These are phyloP conservation scores for Nadsonia fulvescens DNA, from an alignment of 805 yeast genomes.

Conservation along the genomic window DNA sequence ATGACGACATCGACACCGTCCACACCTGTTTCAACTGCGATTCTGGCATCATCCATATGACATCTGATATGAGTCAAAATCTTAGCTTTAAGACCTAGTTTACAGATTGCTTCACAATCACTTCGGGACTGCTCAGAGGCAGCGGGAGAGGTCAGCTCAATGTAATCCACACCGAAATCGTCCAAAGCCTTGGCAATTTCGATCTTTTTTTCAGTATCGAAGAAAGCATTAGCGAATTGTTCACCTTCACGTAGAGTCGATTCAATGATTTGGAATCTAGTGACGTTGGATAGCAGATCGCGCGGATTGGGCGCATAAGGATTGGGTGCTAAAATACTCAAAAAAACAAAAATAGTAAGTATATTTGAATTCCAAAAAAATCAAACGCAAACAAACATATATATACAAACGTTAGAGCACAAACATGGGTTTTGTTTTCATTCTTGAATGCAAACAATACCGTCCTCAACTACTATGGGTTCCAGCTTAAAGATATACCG, in stretches of 20 bases:
- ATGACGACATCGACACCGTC: conserved; percentile 98
- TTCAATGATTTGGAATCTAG: conserved; percentile 79
- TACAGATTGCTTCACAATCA: conserved; percentile 97
- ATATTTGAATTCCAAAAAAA: too few species aligned
- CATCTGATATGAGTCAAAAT: conserved; percentile 93
- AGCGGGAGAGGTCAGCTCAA: conserved; percentile 93
- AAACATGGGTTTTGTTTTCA: too few species aligned
- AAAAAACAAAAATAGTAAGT: too few species aligned
- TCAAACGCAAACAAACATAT: too few species aligned
- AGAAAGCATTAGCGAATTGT: conserved; percentile 95
- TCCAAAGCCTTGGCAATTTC: conserved; percentile 94
- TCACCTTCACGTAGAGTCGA: conserved; percentile 96
- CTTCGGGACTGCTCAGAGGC: conserved; percentile 85
- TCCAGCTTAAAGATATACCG: too few species aligned
- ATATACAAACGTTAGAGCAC: too few species aligned
- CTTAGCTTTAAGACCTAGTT: conserved; percentile 88
- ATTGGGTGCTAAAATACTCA: too few species aligned
- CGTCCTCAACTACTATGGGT: too few species aligned
- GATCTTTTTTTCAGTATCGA: conserved; percentile 83
- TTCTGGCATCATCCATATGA: conserved; percentile 96
- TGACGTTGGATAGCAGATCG: conserved; percentile 78
- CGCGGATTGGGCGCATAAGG: conserved; percentile 95
- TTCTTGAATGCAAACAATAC: too few species aligned
- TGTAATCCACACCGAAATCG: conserved; percentile 96
- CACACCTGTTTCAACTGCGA: conserved; percentile 96